A percentile compares a stretch with the other conserved stretches of the same genome.
Conservation (phyloP, 73 alveolate genomes). For the Paramecium primaurelia region DNA sequence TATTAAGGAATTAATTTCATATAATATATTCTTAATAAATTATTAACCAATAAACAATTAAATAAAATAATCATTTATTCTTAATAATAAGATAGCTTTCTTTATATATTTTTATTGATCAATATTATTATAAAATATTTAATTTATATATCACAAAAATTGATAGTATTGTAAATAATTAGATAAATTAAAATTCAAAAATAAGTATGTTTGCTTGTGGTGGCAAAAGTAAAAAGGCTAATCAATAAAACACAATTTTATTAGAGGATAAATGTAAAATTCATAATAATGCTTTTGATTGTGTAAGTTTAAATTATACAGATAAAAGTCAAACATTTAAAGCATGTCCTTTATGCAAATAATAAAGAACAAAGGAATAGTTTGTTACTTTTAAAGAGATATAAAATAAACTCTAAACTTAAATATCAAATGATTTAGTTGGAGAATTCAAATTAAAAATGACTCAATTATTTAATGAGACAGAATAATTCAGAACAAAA, state of each 20-base stretch:
- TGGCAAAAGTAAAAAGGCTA: not conserved
- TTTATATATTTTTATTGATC: not conserved
- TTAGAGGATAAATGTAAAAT: not conserved
- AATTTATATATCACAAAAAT: too few relatives aligned
- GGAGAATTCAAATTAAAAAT: not conserved
- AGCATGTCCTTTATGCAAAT: not conserved
- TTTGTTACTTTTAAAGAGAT: constrained; percentile 23
- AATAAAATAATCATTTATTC: not conserved
- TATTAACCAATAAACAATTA: too few relatives aligned
- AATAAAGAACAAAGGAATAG: not conserved
- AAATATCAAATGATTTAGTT: not conserved
- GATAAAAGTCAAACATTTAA: not conserved
- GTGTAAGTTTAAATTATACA: not conserved
- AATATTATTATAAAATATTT: too few relatives aligned
- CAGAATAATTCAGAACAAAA: not conserved
- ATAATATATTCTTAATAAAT: too few relatives aligned
- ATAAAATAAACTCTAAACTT: not conserved
- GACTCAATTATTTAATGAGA: not conserved
- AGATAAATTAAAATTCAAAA: not conserved
- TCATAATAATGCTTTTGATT: not conserved
- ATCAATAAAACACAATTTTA: not conserved
- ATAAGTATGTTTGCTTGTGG: not conserved
- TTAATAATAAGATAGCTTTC: too few relatives aligned
- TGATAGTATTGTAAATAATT: not conserved
- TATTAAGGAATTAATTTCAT: not conserved